Base-by-base conservation (phyloP, 495 filamentous ascomycete species). In the Neurospora sp. region DNA sequence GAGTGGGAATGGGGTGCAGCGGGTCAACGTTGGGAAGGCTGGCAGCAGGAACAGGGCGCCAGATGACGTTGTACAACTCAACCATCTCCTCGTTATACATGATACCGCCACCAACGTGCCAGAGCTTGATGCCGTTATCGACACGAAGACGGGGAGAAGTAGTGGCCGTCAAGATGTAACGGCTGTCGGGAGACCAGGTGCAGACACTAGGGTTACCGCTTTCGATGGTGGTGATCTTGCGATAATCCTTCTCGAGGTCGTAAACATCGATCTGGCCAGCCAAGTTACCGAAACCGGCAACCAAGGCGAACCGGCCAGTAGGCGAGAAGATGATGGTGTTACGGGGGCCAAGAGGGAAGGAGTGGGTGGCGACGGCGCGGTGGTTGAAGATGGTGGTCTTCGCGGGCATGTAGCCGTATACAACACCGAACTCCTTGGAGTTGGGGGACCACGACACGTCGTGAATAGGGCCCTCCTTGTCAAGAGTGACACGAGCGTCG, bases 401-500 rank as follows among this genome's bases (percentile, higher is more conserved):
- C 23, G 96, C 93, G 14, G 96, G 96, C 92, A 97, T 99, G 81
- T 92, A 98, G 69, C 96, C 96, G 79, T 99, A 99, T 27, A 97
- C 89, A 27, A 99, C 96, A 76, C 93, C 96, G 78, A 99, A 99
- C 81, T 97, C 94, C 83, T 93, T 95, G 42, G 93, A 95, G 82
- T 94, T 97, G 27, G 96, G 94, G 18, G 93, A 97, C 96, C 96
- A 99, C n/a, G 92, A 88, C 46, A 99, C 96, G 78, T 99, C 96
- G 82, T 99, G 95, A 76, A 99, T 98, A 20, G 96, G 96, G 1
- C 96, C 96, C 79, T 98, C 94, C 83, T 98, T 98, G 86, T 99
- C 96, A 38, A 98, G 87, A 70, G 93, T 88, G 77, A 99, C 89
- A 70, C 96, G 88, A 71, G 94, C 96, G 80, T 99, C 96, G 79